These are phyloP conservation scores for Cyberlindnera sargentensis DNA, from an alignment of 805 yeast genomes.

Conservation along the genomic window DNA sequence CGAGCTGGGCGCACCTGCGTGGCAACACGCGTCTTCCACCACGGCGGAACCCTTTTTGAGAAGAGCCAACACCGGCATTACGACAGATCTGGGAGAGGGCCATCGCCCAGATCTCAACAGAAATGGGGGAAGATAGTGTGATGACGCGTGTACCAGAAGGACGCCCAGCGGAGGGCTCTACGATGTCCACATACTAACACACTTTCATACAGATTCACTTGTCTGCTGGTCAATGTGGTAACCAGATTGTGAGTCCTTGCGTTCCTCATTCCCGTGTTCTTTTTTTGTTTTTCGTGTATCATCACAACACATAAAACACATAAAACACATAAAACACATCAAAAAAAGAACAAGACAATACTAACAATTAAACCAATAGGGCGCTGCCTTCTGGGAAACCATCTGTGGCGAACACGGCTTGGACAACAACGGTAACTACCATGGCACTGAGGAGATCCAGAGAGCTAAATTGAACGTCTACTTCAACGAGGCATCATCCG, in stretches of 20 bases:
- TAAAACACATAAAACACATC: not conserved
- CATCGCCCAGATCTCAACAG: too few species aligned
- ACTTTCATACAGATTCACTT: conserved; percentile 65
- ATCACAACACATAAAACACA: not conserved
- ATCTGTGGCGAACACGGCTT: conserved; percentile 85
- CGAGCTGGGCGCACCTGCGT: too few species aligned
- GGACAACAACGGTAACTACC: conserved; percentile 67
- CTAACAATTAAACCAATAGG: conserved; percentile 31
- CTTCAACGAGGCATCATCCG: conserved; percentile 90
- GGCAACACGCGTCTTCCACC: too few species aligned
- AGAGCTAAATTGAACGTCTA: conserved; percentile 94
- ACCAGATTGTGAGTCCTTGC: conserved; percentile 67
- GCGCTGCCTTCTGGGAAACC: conserved; percentile 92
- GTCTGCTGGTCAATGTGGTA: conserved; percentile 98
- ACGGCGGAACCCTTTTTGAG: too few species aligned
- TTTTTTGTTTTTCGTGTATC: not conserved
- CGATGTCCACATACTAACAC: conserved; percentile 12
- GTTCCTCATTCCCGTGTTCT: not conserved
- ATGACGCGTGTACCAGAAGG: too few species aligned
- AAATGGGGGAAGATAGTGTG: too few species aligned
- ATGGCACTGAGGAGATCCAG: conserved; percentile 49
- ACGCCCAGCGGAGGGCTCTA: too few species aligned
- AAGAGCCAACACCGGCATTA: too few species aligned
- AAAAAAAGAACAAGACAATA: not conserved
- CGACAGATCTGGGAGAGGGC: too few species aligned